Evolutionary conservation across 192 early-diverging fungal genomes (phyloP).

Genomic region (Entrophospora sp.): DNA sequence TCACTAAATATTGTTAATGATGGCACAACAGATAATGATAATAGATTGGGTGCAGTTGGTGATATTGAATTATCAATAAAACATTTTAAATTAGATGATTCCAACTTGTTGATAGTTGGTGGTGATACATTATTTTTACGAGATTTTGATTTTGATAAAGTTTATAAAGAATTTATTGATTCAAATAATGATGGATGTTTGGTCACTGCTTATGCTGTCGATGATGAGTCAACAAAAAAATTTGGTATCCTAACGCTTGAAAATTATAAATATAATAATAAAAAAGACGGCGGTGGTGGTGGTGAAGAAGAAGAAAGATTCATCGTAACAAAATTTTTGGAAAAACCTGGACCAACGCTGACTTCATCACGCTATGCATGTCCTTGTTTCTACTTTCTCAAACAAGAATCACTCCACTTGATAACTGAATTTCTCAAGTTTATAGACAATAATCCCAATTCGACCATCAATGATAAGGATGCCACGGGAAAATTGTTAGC

Average conservation of each 20-base stretch:
- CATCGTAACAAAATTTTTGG: conserved; percentile 36
- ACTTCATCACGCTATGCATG: conserved; percentile 42
- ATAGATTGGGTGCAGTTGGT: conserved; percentile 45
- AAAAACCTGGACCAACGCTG: conserved; percentile 41
- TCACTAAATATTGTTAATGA: conserved; percentile 39
- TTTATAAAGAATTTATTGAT: conserved; percentile 23
- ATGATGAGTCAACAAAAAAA: conserved; percentile 37
- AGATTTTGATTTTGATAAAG: conserved; percentile 39
- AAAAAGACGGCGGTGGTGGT: conserved; percentile 24
- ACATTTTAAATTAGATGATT: conserved; percentile 10
- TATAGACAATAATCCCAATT: conserved; percentile 10
- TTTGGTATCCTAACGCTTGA: conserved; percentile 38
- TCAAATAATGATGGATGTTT: conserved; percentile 23
- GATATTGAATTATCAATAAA: conserved; percentile 40
- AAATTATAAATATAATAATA: neutral
- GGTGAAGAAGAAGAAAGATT: neutral
- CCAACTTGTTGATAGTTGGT: conserved; percentile 41
- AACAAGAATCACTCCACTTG: conserved; percentile 16
- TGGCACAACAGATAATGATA: conserved; percentile 38
- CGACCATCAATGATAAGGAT: conserved; percentile 38
- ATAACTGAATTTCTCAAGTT: conserved; percentile 38
- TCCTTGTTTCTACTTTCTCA: conserved; percentile 54
- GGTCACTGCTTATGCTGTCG: conserved; percentile 39
- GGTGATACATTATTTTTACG: conserved; percentile 52
- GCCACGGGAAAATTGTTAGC: conserved; percentile 47